Conservation (phyloP, 345 rosid species). For the Sonneratia caseolaris region DNA sequence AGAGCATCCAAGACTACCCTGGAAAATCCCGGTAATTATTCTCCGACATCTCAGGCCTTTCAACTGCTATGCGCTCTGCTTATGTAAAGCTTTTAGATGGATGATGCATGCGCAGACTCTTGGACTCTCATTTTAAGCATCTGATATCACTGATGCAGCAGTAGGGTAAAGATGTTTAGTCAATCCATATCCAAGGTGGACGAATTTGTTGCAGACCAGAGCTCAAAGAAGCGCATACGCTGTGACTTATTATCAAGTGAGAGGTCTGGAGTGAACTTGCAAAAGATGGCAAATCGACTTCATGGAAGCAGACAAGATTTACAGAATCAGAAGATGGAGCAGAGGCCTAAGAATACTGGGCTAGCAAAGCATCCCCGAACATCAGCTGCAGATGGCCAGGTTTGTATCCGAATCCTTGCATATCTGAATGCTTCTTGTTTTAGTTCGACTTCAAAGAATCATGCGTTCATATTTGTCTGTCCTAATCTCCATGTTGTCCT, state of each 20-base stretch:
- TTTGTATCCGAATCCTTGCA: conserved; percentile 25
- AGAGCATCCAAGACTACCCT: conserved; percentile 66
- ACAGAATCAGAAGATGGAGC: conserved; percentile 56
- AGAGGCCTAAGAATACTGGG: conserved; percentile 61
- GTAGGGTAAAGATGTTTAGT: conserved; percentile 47
- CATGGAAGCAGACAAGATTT: conserved; percentile 48
- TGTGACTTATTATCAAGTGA: conserved; percentile 47
- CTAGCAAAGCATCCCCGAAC: conserved; percentile 69
- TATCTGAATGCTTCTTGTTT: background rate
- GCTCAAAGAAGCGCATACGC: conserved; percentile 66
- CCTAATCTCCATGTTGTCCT: background rate
- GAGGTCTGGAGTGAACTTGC: conserved; percentile 45
- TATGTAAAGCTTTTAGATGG: background rate
- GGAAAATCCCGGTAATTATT: conserved; percentile 58
- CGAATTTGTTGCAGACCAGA: conserved; percentile 47
- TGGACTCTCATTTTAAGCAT: conserved; percentile 12
- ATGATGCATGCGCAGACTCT: background rate
- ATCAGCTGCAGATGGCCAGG: conserved; percentile 61
- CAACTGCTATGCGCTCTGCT: background rate
- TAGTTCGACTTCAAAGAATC: no score
- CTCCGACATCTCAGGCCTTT: background rate
- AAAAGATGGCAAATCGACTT: conserved; percentile 51
- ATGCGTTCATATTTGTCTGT: no score
- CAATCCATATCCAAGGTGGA: conserved; percentile 53
- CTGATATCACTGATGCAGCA: conserved; percentile 39